phyloP scores from a whole-genome alignment of 1,284 basidiomycete genomes.

The Cutaneotrichosporon spelunceum region DNA sequence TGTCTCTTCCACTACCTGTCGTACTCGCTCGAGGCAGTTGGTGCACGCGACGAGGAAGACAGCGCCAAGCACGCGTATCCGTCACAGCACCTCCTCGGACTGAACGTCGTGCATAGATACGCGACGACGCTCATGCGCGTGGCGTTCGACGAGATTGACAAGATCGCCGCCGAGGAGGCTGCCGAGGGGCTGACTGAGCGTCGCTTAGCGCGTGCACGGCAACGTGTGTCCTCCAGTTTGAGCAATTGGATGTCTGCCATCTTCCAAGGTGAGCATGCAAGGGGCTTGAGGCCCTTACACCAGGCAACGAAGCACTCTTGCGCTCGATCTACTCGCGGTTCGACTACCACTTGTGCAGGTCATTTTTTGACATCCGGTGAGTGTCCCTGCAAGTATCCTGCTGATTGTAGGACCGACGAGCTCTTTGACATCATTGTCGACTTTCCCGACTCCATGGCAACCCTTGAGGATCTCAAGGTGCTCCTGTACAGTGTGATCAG shows the following conservation, averaged over 20 bases:
- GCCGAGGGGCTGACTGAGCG: conserved; percentile 66
- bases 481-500: neutral
- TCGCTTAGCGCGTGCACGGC: conserved; percentile 61
- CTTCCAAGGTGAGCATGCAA: conserved; percentile 55
- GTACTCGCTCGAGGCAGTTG: conserved; percentile 31
- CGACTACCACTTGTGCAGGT: conserved; percentile 86
- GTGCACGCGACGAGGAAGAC: conserved; percentile 11
- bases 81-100: conserved; percentile 58
- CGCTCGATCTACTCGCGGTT: conserved; percentile 79
- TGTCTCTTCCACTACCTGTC: conserved; percentile 39
- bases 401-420: conserved; percentile 64
- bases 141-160: conserved; percentile 78
- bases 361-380: conserved; percentile 76
- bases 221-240: conserved; percentile 73
- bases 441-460: conserved; percentile 80
- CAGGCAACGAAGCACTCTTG: conserved; percentile 54
- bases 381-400: conserved; percentile 1
- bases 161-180: conserved; percentile 65
- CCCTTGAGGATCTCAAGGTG: conserved; percentile 82
- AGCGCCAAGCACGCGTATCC: conserved; percentile 28
- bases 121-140: conserved; percentile 77
- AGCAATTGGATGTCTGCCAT: conserved; percentile 78
- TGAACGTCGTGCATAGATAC: conserved; percentile 78
- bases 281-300: neutral
- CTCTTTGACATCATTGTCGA: conserved; percentile 95